These are phyloP conservation scores for Scorias spongiosa DNA, from an alignment of 2,329 filamentous ascomycete species.

Conservation along the genomic window DNA sequence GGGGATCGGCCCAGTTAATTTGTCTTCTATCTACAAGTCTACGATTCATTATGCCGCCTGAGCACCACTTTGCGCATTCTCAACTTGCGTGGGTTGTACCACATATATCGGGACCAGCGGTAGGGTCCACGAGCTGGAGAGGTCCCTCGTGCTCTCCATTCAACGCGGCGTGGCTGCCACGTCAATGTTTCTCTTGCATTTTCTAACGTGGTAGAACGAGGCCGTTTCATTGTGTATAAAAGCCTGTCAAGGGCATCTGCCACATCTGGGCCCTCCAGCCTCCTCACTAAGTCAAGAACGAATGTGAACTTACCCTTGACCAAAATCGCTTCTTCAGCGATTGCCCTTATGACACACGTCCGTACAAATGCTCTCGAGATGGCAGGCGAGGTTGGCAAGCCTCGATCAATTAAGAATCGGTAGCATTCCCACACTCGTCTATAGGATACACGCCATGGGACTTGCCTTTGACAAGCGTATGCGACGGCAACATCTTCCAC, in stretches of 20 bases:
- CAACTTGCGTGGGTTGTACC: not conserved
- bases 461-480: slow-evolving; percentile 23
- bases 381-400: slow-evolving; percentile 27
- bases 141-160: not conserved
- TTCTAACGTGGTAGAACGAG: not conserved
- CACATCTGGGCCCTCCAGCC: slow-evolving; percentile 28
- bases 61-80: not conserved
- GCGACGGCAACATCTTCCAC: slow-evolving; percentile 31
- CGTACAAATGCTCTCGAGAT: slow-evolving; percentile 36
- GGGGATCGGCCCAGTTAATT: no score
- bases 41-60: no score
- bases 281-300: slow-evolving; percentile 14
- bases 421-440: slow-evolving; percentile 34
- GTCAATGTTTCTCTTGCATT: not conserved
- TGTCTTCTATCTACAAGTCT: no score
- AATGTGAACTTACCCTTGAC: slow-evolving; percentile 1
- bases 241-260: slow-evolving; percentile 20
- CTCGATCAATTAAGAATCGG: slow-evolving; percentile 25
- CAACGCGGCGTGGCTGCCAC: not conserved
- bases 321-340: slow-evolving; percentile 23
- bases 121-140: not conserved
- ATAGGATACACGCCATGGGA: slow-evolving; percentile 28
- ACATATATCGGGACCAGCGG: not conserved
- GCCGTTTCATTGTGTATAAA: slow-evolving; percentile 3
- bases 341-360: slow-evolving; percentile 31